Evolutionary conservation across 495 filamentous ascomycete species (phyloP).

Genomic region (Neurospora sp.): DNA sequence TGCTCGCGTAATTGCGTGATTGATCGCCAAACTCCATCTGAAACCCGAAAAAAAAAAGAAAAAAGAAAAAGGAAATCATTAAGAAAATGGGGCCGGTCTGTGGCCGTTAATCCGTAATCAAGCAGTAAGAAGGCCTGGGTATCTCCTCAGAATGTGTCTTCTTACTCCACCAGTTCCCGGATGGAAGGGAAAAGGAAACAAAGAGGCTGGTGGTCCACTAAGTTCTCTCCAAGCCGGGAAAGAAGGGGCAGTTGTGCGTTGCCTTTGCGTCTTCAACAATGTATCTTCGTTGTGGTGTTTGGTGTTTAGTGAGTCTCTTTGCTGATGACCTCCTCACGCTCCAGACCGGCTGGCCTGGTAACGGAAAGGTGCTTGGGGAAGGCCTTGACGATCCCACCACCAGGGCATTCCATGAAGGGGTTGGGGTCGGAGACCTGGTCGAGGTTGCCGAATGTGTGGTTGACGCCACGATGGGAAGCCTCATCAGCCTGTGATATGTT

Average conservation of each 20-base stretch:
- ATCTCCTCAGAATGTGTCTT: neutral
- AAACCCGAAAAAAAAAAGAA: neutral
- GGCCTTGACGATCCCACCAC: constrained; percentile 33
- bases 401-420: constrained; percentile 53
- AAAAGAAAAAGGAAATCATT: neutral
- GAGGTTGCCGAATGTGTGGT: constrained; percentile 86
- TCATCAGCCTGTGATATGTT: constrained; percentile 53
- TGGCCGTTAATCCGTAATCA: neutral
- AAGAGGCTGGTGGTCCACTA: neutral
- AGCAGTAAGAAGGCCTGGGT: neutral
- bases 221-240: neutral
- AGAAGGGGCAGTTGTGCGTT: neutral
- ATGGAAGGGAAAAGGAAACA: neutral
- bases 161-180: neutral
- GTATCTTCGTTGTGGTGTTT: neutral
- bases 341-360: constrained; percentile 61
- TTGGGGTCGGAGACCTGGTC: constrained; percentile 73
- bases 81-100: neutral
- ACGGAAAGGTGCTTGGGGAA: constrained; percentile 48
- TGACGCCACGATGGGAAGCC: constrained; percentile 88
- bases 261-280: neutral
- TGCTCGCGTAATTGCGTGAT: neutral
- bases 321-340: constrained; percentile 56
- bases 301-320: neutral
- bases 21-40: neutral